Evolutionary conservation across 202 grass and related monocot genomes (phyloP), one percentile per base, ranked within the genome.

Genomic region (Carex arenaria): DNA sequence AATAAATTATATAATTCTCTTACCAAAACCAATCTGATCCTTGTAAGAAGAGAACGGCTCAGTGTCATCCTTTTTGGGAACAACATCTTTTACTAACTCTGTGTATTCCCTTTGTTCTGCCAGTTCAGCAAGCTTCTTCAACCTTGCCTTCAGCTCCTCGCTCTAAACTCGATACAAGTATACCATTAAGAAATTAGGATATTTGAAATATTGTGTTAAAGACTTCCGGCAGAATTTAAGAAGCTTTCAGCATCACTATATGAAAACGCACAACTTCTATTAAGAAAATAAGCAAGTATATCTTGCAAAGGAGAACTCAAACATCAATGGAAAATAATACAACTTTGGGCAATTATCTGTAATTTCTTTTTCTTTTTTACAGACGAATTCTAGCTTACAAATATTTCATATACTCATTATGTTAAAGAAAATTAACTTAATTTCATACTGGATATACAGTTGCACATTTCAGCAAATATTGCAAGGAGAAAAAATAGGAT

Each of bases 1-100:
- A 15, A 54, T 54, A 31, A 12, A 76, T 18, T 36, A 4, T 34
- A 23, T 28, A 60, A 7, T 78, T 10, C 11, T 28, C n/a, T 38
- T 90, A 98, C 91, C 96, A 79, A 98, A 98, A 86, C 96, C 96
- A 7, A 98, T 93, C 86, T 98, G 96, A 80, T 98, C 89, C 75
- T 98, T 98, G 86, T 98, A 98, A 1, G 91, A 90, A 62, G 93
- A 98, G 79, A 98, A 98, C 7, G 93, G 91, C 75, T 95, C 96
- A n/a, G 31, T 76, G 17, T 88, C 73, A 78, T 91, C 76, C 86
- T 85, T 92, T 34, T 85, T 90, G 0, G 86, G 90, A 3, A 30
- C 88, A 15, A 98, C 84, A 77, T 98, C 92, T 83, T 64, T 98
- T 60, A 95, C 86, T 13, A 98, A 93, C 80, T 98, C 95, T 1